phyloP scores from a whole-genome alignment of 208 protist genomes.

The Trypanosoma melophagium region DNA sequence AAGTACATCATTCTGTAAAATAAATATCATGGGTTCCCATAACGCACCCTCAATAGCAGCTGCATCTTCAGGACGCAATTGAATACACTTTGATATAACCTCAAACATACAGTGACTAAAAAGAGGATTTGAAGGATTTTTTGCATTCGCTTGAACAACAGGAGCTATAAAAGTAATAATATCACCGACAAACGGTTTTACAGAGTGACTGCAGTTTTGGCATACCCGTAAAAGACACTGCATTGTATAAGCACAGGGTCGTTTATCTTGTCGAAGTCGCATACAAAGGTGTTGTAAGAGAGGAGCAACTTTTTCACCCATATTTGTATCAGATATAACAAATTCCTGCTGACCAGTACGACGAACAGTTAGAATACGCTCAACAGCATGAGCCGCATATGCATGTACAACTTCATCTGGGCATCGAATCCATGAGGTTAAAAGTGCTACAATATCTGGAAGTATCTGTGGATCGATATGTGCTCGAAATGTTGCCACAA shows the following conservation, averaged over 20 bases:
- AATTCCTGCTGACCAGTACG: constrained; percentile 29
- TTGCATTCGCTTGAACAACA: constrained; percentile 58
- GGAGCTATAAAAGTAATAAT: constrained; percentile 53
- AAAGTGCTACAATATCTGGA: constrained; percentile 53
- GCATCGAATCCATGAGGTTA: constrained; percentile 69
- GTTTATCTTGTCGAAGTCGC: constrained; percentile 40
- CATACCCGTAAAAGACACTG: constrained; percentile 89
- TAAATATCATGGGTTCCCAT: constrained; percentile 81
- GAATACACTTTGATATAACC: constrained; percentile 90
- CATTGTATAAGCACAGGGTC: constrained; percentile 91
- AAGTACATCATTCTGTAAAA: constrained; percentile 89
- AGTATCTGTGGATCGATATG: constrained; percentile 62
- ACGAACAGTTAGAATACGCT: constrained; percentile 85
- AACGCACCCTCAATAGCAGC: constrained; percentile 79
- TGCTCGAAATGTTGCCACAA: constrained; percentile 93
- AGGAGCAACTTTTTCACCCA: constrained; percentile 46
- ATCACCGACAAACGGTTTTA: constrained; percentile 56
- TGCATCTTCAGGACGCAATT: constrained; percentile 42
- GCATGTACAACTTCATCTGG: constrained; percentile 87
- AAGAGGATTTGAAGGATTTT: constrained; percentile 92
- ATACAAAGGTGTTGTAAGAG: constrained; percentile 90
- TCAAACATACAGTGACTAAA: constrained; percentile 98
- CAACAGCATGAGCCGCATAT: constrained; percentile 93
- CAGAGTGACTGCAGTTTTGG: constrained; percentile 38
- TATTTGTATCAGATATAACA: constrained; percentile 42